Conservation (phyloP, 495 filamentous ascomycete genomes). For the Letharia columbiana region DNA sequence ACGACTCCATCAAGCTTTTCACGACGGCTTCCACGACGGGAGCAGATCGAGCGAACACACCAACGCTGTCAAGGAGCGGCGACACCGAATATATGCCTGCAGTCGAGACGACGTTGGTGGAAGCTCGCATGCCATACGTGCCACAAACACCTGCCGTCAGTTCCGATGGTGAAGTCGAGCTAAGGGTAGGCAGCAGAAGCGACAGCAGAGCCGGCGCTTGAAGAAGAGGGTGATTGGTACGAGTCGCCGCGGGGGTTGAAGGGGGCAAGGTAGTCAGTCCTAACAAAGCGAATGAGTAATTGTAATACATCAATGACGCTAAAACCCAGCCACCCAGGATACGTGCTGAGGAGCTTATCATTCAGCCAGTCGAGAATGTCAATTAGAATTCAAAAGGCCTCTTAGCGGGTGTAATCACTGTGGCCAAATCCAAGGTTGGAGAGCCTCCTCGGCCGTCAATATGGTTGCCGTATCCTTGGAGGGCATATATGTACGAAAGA, state of each 20-base stretch:
- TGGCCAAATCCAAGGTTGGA: neutral
- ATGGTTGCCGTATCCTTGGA: neutral
- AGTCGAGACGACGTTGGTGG: slow-evolving; percentile 35
- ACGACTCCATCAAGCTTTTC: slow-evolving; percentile 1
- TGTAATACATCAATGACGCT: neutral
- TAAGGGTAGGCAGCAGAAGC: slow-evolving; percentile 35
- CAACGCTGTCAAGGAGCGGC: slow-evolving; percentile 39
- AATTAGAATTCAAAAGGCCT: neutral
- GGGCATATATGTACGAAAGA: neutral
- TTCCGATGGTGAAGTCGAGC: slow-evolving; percentile 41
- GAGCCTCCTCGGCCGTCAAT: neutral
- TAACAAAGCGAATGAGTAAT: slow-evolving; percentile 5
- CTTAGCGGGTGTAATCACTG: neutral
- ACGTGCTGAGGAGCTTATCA: neutral
- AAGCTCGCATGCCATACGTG: slow-evolving; percentile 32
- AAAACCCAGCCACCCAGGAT: neutral
- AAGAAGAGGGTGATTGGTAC: slow-evolving; percentile 35
- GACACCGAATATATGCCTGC: slow-evolving; percentile 36
- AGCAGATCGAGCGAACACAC: slow-evolving; percentile 27
- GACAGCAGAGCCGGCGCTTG: slow-evolving; percentile 34
- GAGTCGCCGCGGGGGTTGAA: slow-evolving; percentile 41
- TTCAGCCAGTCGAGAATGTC: neutral
- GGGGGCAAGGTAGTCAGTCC: slow-evolving; percentile 38
- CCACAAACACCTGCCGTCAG: slow-evolving; percentile 34
- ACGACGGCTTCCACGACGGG: slow-evolving; percentile 10